These are phyloP conservation scores for Didymosphaeria variabile DNA, from an alignment of 2,329 filamentous ascomycete genomes.

Conservation along the genomic window DNA sequence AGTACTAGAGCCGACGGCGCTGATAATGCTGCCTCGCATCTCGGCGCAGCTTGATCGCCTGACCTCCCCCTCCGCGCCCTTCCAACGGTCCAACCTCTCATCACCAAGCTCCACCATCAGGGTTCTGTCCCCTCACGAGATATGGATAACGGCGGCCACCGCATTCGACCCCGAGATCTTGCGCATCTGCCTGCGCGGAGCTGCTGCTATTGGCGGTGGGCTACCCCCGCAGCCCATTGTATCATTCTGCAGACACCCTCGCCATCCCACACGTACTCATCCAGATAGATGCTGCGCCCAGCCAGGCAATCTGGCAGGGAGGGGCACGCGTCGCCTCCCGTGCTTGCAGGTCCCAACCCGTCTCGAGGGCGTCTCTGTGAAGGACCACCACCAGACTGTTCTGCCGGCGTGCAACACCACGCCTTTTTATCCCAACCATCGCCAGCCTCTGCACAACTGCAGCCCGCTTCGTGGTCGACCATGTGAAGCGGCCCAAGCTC, in stretches of 20 bases:
- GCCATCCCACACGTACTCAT: neutral
- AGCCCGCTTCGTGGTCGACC: constrained; percentile 7
- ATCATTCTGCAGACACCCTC: constrained; percentile 18
- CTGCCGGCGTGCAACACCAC: constrained; percentile 22
- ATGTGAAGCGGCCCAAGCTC: constrained; percentile 35
- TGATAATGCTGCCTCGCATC: constrained; percentile 6
- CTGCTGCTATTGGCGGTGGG: neutral
- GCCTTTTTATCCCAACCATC: constrained; percentile 25
- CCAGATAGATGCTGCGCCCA: neutral
- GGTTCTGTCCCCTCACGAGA: constrained; percentile 31
- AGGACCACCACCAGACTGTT: neutral
- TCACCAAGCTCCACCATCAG: neutral
- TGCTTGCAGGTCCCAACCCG: neutral
- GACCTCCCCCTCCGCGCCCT: constrained; percentile 30
- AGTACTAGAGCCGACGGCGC: neutral
- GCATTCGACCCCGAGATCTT: constrained; percentile 8
- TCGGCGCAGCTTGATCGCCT: constrained; percentile 35
- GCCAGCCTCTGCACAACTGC: constrained; percentile 42
- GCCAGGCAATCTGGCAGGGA: neutral
- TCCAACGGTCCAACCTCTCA: constrained; percentile 27
- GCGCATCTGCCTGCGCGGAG: constrained; percentile 1
- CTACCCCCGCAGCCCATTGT: constrained; percentile 16
- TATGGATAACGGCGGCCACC: constrained; percentile 22
- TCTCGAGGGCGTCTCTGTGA: neutral
- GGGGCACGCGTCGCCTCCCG: neutral